These are phyloP conservation scores for Ambrosiella cleistominuta DNA, from an alignment of 2,329 filamentous ascomycete genomes.

Conservation along the genomic window DNA sequence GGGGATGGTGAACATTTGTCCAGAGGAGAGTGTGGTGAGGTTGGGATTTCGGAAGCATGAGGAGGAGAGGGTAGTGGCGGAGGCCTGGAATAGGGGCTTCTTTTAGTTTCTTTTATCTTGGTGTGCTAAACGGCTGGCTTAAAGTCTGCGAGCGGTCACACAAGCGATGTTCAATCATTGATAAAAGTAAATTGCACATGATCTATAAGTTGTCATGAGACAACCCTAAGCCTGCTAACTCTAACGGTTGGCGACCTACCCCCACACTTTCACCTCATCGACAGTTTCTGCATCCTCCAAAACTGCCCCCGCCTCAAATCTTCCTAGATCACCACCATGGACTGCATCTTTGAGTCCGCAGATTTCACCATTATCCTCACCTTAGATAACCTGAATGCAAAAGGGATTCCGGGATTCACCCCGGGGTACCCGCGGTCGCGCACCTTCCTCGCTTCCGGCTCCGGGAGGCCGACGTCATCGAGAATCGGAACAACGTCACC, in stretches of 20 bases:
- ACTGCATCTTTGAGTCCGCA: slow-evolving; percentile 1
- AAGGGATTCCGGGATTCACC: background rate
- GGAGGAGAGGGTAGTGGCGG: background rate
- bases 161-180: background rate
- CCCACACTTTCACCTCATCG: slow-evolving; percentile 1
- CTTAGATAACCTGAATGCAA: background rate
- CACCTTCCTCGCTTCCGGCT: background rate
- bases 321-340: slow-evolving; percentile 4
- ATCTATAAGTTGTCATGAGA: background rate
- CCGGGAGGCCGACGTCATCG: background rate
- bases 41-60: background rate
- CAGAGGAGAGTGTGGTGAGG: background rate
- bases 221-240: background rate
- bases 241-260: background rate
- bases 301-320: background rate
- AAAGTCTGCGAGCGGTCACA: background rate
- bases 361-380: slow-evolving; percentile 4
- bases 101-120: slow-evolving; percentile 3
- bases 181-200: background rate
- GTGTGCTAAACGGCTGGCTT: background rate
- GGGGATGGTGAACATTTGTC: background rate
- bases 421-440: background rate
- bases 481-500: background rate
- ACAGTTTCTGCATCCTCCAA: slow-evolving; percentile 6
- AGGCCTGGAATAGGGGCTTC: slow-evolving; percentile 1